Evolutionary conservation across 2,329 filamentous ascomycete genomes (phyloP).

Genomic region (Fusarium pseudograminearum): DNA sequence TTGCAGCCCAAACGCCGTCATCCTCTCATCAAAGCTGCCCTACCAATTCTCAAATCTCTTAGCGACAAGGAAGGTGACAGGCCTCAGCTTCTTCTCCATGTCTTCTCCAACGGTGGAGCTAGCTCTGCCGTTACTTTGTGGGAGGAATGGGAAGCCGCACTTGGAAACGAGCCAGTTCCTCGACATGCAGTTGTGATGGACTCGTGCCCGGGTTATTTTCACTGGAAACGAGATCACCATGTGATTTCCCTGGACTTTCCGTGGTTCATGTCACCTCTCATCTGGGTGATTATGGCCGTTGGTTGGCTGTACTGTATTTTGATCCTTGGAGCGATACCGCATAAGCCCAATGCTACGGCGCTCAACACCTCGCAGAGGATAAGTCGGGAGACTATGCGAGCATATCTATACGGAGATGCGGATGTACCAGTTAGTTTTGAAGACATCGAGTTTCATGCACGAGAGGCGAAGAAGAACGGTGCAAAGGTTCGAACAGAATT

Average conservation of each 20-base stretch:
- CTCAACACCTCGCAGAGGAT: constrained; percentile 54
- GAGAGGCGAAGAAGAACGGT: constrained; percentile 55
- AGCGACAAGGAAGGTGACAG: constrained; percentile 41
- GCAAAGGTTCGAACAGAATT: constrained; percentile 58
- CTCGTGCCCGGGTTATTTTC: constrained; percentile 62
- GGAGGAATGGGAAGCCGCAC: constrained; percentile 33
- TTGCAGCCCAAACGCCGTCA: constrained; percentile 51
- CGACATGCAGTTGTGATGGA: constrained; percentile 61
- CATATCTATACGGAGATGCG: constrained; percentile 65
- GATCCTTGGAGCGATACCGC: constrained; percentile 46
- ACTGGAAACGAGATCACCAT: constrained; percentile 55
- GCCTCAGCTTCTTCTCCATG: constrained; percentile 58
- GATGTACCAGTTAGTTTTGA: constrained; percentile 61
- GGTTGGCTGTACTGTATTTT: constrained; percentile 51
- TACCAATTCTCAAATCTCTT: constrained; percentile 53
- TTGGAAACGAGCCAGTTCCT: constrained; percentile 51
- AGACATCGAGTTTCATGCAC: constrained; percentile 63
- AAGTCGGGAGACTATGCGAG: constrained; percentile 56
- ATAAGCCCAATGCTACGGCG: constrained; percentile 53
- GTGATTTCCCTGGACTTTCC: constrained; percentile 55
- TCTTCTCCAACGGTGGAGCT: constrained; percentile 66
- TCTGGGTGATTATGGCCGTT: constrained; percentile 52
- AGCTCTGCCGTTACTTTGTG: constrained; percentile 55
- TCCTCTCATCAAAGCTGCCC: constrained; percentile 54
- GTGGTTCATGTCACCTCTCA: constrained; percentile 50